Base-by-base conservation (phyloP, 192 early-diverging fungal genomes). In the Rhizophagus clarus region DNA sequence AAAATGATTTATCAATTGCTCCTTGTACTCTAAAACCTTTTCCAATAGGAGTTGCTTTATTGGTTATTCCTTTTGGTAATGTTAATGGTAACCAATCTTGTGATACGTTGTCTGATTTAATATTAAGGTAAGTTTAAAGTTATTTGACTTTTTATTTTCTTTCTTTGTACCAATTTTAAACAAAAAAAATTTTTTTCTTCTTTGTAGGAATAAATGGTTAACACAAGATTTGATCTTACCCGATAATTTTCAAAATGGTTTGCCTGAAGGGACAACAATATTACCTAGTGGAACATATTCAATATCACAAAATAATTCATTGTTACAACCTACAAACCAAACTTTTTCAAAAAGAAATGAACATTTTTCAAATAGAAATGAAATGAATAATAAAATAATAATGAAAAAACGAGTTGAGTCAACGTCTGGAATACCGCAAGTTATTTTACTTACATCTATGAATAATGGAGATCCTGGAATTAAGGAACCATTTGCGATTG, bases 11-110 rank as follows among this genome's bases (percentile, higher is more conserved):
- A 29, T 24, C 11, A 32, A 3, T 31, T 32, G 26, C 26, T 14
- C 17, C 66, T 14, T 68, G 66, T 68, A 68, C 66, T 14, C 66
- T 68, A 32, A 68, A 31, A 17, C 66, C 66, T 68, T 37, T 68
- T 68, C 31, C 66, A 5, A 8, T 29, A 12, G 66, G 66, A 68
- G 31, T 68, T 20, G 66, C 26, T 68, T 31, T 68, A 31, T 68
- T 68, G 31, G 66, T 68, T 31, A 31, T 68, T 68, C 66, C 66
- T 68, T 68, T 68, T 37, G 66, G 32, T 68, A 32, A 14, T 11
- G 28, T 32, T 67, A 17, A 32, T 32, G 17, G 31, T 31, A 8
- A 20, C 32, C 29, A 31, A 40, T 40, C 37, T 32, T 68, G 66
- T 68, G 31, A 68, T 34, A 32, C 29, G 7, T 32, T 68, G 15